These are phyloP conservation scores for Amanita jacksonii DNA, from an alignment of 768 basidiomycete genomes.

Conservation along the genomic window DNA sequence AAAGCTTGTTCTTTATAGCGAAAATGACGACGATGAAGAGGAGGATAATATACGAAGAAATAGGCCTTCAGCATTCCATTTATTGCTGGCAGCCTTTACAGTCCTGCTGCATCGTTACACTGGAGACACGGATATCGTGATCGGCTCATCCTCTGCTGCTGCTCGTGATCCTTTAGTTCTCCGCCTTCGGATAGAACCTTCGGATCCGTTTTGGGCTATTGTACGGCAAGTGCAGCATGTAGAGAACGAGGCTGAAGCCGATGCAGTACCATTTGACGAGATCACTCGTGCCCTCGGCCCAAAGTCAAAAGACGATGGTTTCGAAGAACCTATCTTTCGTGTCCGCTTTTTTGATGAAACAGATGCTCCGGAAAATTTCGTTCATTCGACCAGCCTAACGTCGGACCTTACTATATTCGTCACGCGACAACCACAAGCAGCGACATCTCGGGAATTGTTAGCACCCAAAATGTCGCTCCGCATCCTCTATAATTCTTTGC, in stretches of 20 bases:
- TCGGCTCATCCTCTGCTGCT: conserved; percentile 77
- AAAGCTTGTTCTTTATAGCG: conserved; percentile 69
- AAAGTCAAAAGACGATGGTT: conserved; percentile 50
- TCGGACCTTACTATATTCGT: conserved; percentile 94
- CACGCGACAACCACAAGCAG: conserved; percentile 61
- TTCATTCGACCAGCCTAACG: conserved; percentile 70
- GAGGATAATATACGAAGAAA: conserved; percentile 24
- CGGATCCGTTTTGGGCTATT: conserved; percentile 84
- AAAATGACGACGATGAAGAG: conserved; percentile 45
- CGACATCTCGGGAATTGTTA: conserved; percentile 58
- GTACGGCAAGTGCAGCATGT: conserved; percentile 78
- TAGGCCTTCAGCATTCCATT: conserved; percentile 79
- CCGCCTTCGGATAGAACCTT: conserved; percentile 71
- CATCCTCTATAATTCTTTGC: conserved; percentile 88
- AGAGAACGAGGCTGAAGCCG: conserved; percentile 73
- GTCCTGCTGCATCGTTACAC: conserved; percentile 92
- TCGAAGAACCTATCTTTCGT: conserved; percentile 70
- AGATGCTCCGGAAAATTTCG: conserved; percentile 64
- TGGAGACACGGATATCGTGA: conserved; percentile 87
- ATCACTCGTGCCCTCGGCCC: conserved; percentile 61
- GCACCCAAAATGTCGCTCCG: conserved; percentile 71
- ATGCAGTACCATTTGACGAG: conserved; percentile 73
- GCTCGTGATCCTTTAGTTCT: conserved; percentile 76
- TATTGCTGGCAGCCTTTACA: conserved; percentile 86
- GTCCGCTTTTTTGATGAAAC: conserved; percentile 97